Evolutionary conservation across 306 rosid species (phyloP), one percentile per base, ranked within the genome.

Genomic region (Luffa acutangula): DNA sequence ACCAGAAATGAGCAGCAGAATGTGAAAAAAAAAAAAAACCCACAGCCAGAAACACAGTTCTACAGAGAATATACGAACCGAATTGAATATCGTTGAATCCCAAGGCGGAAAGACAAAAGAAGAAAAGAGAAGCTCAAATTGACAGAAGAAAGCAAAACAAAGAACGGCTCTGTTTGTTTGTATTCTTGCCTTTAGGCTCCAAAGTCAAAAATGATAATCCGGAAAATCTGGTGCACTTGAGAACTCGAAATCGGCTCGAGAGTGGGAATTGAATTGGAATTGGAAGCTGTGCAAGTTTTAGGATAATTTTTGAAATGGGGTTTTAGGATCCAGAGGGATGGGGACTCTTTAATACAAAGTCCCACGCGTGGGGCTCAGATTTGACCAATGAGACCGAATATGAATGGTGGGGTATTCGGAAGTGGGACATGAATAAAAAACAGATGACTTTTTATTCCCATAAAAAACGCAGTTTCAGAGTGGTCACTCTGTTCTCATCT

Each of bases 11-110:
- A 80, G 82, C 80, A 82, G 33, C 81, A 88, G 79, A 89, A 64
- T 85, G 86, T 86, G 70, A 90, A 79, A 89, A 25, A 25, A 79
- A 89, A 25, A 25, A 25, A 25, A 90, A 89, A 87, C 56, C 13
- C 58, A 67, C 52, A 56, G 75, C 64, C 62, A 84, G 77, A 84
- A 84, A 84, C 85, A 82, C 77, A 66, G 1, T 58, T 45, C 18
- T 41, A 82, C 2, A 80, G 87, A 72, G 88, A 87, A 90, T 87
- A 91, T 15, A 66, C 21, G 49, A 66, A 66, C 1, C 14, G n/a
- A 74, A 34, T 31, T 1, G 14, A 74, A 51, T 74, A 1, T 0
- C 12, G 21, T 8, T 39, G 3, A 49, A 75, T 75, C 31, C 78
- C 33, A 51, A 75, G 42, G 14, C 46, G 6, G 41, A 42, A 67